Evolutionary conservation across 129 eudicot species (phyloP), one percentile per base, ranked within the genome.

Genomic region (carrot (Daucus carota)): DNA sequence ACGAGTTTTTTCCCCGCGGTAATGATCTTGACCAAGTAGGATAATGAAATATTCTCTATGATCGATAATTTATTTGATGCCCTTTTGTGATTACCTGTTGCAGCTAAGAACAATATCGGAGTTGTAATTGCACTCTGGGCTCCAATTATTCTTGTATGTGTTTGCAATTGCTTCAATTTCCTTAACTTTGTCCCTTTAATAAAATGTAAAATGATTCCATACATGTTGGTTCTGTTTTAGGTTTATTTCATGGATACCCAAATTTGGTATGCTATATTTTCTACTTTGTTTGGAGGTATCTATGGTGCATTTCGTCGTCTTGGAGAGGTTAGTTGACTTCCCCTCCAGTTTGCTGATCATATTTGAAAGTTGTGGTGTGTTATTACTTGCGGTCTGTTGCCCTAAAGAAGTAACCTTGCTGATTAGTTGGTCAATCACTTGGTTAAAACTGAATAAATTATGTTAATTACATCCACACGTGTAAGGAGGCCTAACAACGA

Each of bases 241-340:
- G 99, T 95, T 57, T 95, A 95, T 85, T 95, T 95, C 85, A 95
- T 95, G 99, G 99, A 95, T 82, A 78, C 92, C 48, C 99, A 95
- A 80, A 95, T 95, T 52, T 95, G 99, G 99, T 95, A 95, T 88
- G 99, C 99, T 70, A 95, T 95, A 83, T 91, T 95, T 81, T 95
- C 99, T 65, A 95, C 99, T 63, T 46, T 95, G 40, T 95, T 95
- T 85, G 99, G 99, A 75, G 99, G 99, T 78, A 83, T 95, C 45
- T 95, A 95, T 86, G 99, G 99, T 47, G 99, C 99, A 69, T 95
- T 91, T 82, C 99, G 99, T 70, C 97, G 99, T 45, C 96, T 95
- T 73, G 99, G 99, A 83, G 99, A 95, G 96, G 99, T 95, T 65
- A 84, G 88, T 38, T 44, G 34, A 33, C 36, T 77, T 52, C 26